Percentiles rank a stretch among this genome's conserved stretches.
These are phyloP conservation scores for Emmonsiellopsis sp. DNA, from an alignment of 2,329 filamentous ascomycete genomes.

Conservation along the genomic window DNA sequence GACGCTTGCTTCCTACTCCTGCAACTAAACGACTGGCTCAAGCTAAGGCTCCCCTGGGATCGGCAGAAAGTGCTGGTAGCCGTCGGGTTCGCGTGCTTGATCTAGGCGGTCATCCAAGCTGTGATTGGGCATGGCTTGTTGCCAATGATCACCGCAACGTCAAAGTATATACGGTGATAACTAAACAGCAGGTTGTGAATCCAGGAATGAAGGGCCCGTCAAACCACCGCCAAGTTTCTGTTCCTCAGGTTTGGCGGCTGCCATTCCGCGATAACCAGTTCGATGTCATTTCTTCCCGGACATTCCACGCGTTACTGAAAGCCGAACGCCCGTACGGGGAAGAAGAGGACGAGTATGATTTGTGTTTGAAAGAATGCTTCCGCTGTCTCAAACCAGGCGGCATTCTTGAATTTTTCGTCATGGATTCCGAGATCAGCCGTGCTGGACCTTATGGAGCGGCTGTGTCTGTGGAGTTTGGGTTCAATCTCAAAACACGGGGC, in stretches of 20 bases:
- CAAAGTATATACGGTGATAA: conserved; percentile 80
- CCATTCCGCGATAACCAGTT: conserved; percentile 83
- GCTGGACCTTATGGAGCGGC: conserved; percentile 70
- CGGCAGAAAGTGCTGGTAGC: conserved; percentile 21
- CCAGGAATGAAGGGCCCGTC: conserved; percentile 69
- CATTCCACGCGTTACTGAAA: conserved; percentile 77
- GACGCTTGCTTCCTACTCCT: conserved; percentile 49
- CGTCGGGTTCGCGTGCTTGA: conserved; percentile 65
- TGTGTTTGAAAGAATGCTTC: conserved; percentile 75
- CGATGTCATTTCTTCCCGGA: conserved; percentile 82
- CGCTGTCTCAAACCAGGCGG: conserved; percentile 89
- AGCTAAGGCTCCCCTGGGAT: conserved; percentile 16
- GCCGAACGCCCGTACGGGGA: conserved; percentile 53
- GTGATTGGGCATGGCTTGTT: conserved; percentile 94
- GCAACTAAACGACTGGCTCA: conserved; percentile 32
- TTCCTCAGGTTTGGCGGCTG: conserved; percentile 66
- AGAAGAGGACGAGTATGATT: conserved; percentile 75
- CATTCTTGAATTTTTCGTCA: conserved; percentile 79
- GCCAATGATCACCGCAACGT: conserved; percentile 76
- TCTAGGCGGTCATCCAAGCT: conserved; percentile 72
- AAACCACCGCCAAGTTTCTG: conserved; percentile 78
- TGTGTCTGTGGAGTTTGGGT: conserved; percentile 84
- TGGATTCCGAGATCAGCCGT: conserved; percentile 85
- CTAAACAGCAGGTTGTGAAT: conserved; percentile 63
- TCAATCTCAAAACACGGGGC: conserved; percentile 77